Percentiles rank a stretch among this genome's conserved stretches.
Conservation (phyloP, 768 basidiomycete genomes). For the Mrakia blollopis region DNA sequence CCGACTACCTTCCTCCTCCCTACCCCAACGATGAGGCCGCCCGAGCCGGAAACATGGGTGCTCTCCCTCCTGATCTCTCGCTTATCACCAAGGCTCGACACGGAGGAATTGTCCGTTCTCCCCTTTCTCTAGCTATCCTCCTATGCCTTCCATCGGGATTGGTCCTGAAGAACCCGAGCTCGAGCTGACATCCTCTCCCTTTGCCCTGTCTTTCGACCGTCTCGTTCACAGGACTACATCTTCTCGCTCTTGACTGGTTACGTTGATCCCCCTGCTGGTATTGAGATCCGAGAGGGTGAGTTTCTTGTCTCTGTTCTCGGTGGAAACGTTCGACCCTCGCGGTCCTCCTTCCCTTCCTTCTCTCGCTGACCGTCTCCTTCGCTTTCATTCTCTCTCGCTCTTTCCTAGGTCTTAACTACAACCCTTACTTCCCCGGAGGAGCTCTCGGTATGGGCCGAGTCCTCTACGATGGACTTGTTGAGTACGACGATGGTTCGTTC, state of each 20-base stretch:
- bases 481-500: slow-evolving; percentile 82
- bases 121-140: neutral
- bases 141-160: neutral
- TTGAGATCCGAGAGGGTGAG: slow-evolving; percentile 70
- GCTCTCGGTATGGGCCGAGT: slow-evolving; percentile 98
- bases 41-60: slow-evolving; percentile 86
- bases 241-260: slow-evolving; percentile 97
- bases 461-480: slow-evolving; percentile 90
- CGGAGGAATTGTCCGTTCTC: slow-evolving; percentile 66
- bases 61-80: slow-evolving; percentile 92
- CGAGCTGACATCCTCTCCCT: neutral
- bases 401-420: slow-evolving; percentile 33
- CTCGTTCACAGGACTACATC: slow-evolving; percentile 74
- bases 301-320: neutral
- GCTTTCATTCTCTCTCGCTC: neutral
- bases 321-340: neutral
- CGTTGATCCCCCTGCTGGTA: slow-evolving; percentile 82
- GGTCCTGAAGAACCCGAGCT: neutral
- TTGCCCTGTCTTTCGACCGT: neutral
- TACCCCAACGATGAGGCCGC: slow-evolving; percentile 99
- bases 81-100: slow-evolving; percentile 98
- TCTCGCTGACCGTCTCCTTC: neutral
- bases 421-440: slow-evolving; percentile 80
- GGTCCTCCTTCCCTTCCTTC: neutral
- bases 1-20: slow-evolving; percentile 90